These are phyloP conservation scores for Fomitopsis pulvina DNA, from an alignment of 768 basidiomycete genomes.

Conservation along the genomic window DNA sequence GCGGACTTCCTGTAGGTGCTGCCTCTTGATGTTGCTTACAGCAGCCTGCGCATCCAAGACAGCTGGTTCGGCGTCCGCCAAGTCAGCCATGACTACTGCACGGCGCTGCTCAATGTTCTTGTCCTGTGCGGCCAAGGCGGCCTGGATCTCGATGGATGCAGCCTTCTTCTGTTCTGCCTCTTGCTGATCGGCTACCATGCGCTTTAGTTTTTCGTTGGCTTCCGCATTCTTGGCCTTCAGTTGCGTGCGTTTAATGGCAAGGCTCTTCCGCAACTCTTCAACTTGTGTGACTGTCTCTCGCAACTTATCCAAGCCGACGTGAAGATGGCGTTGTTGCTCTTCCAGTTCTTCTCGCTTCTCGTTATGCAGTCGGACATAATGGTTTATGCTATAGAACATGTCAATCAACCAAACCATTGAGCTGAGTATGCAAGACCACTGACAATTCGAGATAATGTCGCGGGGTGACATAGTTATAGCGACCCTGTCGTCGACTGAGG, in stretches of 20 bases:
- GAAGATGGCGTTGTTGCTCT: slow-evolving; percentile 97
- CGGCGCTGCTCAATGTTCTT: slow-evolving; percentile 82
- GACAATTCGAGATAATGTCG: slow-evolving; percentile 98
- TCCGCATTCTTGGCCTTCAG: slow-evolving; percentile 90
- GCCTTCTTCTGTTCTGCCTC: slow-evolving; percentile 98
- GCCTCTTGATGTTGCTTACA: slow-evolving; percentile 94
- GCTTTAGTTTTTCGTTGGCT: slow-evolving; percentile 94
- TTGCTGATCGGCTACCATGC: slow-evolving; percentile 98
- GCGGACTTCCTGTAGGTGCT: slow-evolving; percentile 94
- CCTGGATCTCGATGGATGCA: slow-evolving; percentile 93
- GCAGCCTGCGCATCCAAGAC: slow-evolving; percentile 92
- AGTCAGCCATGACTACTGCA: slow-evolving; percentile 86
- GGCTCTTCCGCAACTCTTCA: slow-evolving; percentile 90
- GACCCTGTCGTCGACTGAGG: slow-evolving; percentile 88
- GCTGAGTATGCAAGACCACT: slow-evolving; percentile 28
- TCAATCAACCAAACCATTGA: neutral
- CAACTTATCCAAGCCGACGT: slow-evolving; percentile 96
- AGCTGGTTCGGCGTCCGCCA: slow-evolving; percentile 96
- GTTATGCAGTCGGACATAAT: slow-evolving; percentile 90
- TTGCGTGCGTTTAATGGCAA: slow-evolving; percentile 90
- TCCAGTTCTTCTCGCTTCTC: slow-evolving; percentile 98
- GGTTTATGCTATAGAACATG: slow-evolving; percentile 68
- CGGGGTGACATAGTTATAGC: slow-evolving; percentile 94
- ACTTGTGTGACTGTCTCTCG: slow-evolving; percentile 95
- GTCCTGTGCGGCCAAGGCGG: slow-evolving; percentile 89